Conservation (phyloP, 1,139 yeast genomes). For the Sporopachydermia cereana region DNA sequence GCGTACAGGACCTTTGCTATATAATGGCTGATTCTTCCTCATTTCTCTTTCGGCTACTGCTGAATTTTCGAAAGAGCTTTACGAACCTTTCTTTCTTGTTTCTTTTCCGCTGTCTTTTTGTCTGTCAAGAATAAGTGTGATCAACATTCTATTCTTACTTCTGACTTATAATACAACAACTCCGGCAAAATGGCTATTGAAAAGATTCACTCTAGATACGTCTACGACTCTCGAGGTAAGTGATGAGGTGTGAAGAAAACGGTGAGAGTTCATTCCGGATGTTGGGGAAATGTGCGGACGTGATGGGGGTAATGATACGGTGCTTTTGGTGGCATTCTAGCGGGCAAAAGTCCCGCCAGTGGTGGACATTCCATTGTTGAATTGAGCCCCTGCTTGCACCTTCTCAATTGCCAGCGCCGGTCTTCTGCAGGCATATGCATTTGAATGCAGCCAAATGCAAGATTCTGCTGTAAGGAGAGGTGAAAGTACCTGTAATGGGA, state of each 20-base stretch:
- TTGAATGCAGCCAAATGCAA: too few species aligned
- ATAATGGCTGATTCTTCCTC: background rate
- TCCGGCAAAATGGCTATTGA: conserved; percentile 34
- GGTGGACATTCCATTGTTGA: too few species aligned
- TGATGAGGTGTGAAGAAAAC: too few species aligned
- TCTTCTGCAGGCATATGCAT: too few species aligned
- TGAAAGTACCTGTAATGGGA: too few species aligned
- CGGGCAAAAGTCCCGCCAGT: too few species aligned
- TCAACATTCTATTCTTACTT: background rate
- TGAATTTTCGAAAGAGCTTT: too few species aligned
- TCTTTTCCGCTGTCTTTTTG: background rate
- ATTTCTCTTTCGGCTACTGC: too few species aligned
- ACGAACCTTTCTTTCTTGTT: background rate
- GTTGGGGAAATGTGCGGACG: background rate
- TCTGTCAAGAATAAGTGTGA: background rate
- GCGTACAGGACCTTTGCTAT: background rate
- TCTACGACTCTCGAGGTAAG: conserved; percentile 90
- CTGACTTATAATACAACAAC: background rate
- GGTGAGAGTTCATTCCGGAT: too few species aligned
- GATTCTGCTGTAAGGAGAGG: too few species aligned
- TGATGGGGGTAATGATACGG: background rate
- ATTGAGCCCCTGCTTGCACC: too few species aligned
- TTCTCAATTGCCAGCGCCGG: too few species aligned
- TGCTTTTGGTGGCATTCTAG: background rate
- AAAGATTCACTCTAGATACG: conserved; percentile 80